phyloP scores from a whole-genome alignment of 345 rosid genomes.

The Aethionema arabicum region DNA sequence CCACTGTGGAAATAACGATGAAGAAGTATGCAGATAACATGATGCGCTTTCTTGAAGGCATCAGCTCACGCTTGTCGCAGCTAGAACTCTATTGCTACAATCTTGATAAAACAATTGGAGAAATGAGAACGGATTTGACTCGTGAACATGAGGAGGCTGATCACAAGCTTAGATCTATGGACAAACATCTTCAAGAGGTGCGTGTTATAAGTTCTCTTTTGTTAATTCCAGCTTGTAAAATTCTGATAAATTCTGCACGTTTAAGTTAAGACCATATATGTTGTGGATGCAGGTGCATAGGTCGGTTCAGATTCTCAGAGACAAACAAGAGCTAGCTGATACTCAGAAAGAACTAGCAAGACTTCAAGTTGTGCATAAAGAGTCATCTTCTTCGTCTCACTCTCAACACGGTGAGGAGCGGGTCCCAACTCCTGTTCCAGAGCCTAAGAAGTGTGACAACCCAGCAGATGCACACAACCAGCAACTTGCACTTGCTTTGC shows the following conservation, averaged over 20 bases:
- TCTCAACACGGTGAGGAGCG: slow-evolving; percentile 75
- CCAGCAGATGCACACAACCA: slow-evolving; percentile 63
- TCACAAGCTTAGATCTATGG: slow-evolving; percentile 77
- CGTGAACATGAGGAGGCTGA: slow-evolving; percentile 76
- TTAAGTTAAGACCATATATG: slow-evolving; percentile 4
- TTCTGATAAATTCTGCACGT: not conserved
- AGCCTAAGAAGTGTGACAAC: slow-evolving; percentile 57
- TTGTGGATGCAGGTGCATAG: slow-evolving; percentile 74
- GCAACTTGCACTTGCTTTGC: slow-evolving; percentile 89
- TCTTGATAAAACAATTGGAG: slow-evolving; percentile 93
- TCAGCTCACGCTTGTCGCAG: slow-evolving; percentile 93
- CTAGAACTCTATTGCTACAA: slow-evolving; percentile 87
- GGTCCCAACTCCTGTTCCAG: slow-evolving; percentile 55
- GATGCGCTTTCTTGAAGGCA: slow-evolving; percentile 95
- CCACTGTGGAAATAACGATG: slow-evolving; percentile 70
- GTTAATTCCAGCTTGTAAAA: not conserved
- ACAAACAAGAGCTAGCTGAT: slow-evolving; percentile 97
- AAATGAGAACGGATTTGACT: slow-evolving; percentile 74
- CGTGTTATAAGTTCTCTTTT: slow-evolving; percentile 22
- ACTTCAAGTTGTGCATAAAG: slow-evolving; percentile 89
- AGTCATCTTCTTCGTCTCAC: slow-evolving; percentile 62
- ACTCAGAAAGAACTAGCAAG: slow-evolving; percentile 89
- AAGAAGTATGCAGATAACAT: slow-evolving; percentile 72
- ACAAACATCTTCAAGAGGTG: slow-evolving; percentile 97
- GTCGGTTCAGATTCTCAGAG: slow-evolving; percentile 95